A percentile compares a stretch with the other conserved stretches of the same genome.
Evolutionary conservation across 169 alveolate genomes (phyloP).

Genomic region (Plasmodium ovale): DNA sequence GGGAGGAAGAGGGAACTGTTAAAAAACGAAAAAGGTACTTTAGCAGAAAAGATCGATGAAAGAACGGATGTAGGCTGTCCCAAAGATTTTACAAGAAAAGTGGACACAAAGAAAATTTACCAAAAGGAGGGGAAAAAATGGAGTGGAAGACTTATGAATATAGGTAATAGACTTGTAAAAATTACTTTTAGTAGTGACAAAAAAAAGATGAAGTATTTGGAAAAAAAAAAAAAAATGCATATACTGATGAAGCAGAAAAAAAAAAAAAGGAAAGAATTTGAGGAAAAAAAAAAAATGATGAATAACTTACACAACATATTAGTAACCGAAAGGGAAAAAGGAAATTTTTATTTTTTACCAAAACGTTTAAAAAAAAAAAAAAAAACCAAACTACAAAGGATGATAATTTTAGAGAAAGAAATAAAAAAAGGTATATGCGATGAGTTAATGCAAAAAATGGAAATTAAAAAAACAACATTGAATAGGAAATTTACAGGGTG

Average conservation of each 20-base stretch:
- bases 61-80: no score
- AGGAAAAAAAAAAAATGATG: slow-evolving; percentile 43
- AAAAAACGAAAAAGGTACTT: no score
- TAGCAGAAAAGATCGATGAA: not conserved
- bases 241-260: slow-evolving; percentile 41
- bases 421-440: slow-evolving; percentile 16
- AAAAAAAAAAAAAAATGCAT: slow-evolving; percentile 17
- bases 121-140: not conserved
- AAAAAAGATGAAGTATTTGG: slow-evolving; percentile 19
- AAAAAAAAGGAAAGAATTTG: slow-evolving; percentile 57
- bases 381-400: slow-evolving; percentile 31
- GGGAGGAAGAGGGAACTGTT: no score
- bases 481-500: no score
- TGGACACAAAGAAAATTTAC: not conserved
- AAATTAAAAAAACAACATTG: slow-evolving; percentile 1
- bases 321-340: slow-evolving; percentile 46
- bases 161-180: slow-evolving; percentile 58
- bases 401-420: slow-evolving; percentile 57
- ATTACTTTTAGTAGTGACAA: slow-evolving; percentile 63
- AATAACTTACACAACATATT: slow-evolving; percentile 19
- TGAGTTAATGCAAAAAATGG: not conserved
- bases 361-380: slow-evolving; percentile 39
- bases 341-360: slow-evolving; percentile 52
- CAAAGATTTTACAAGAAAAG: no score
- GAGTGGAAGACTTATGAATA: not conserved